Evolutionary conservation across 2,329 filamentous ascomycete species (phyloP), one percentile per base, ranked within the genome.

Genomic region (Nigrospora sphaerica): DNA sequence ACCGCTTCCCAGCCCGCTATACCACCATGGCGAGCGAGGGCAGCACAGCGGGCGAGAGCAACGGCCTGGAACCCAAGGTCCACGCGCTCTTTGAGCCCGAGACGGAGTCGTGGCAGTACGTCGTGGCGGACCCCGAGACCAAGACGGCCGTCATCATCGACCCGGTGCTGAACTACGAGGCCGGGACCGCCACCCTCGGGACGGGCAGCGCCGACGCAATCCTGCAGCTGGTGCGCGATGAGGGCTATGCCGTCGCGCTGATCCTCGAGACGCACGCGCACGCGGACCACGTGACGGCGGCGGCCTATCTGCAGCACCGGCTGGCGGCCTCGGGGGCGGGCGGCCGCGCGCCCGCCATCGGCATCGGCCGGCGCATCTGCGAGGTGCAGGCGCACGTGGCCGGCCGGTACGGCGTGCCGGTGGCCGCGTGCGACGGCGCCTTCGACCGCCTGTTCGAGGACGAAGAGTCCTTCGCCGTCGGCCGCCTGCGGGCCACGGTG

Each of bases 251-350:
- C 12, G 33, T 84, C 11, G 63, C 67, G 1, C 63, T 60, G 36
- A 77, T 85, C 16, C 67, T 85, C 3, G 81, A 85, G 52, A 85
- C 81, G 0, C 81, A 85, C 56, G 73, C 69, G 0, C 77, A 83
- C 49, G 78, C 78, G 4, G 77, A 84, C 46, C 79, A 84, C 49
- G 51, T 83, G 0, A 83, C 78, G 1, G 74, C 81, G 0, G 69
- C 80, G 0, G 68, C 69, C 4, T 85, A 83, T 55, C 67, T 85
- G 0, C 77, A 81, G 53, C 58, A 60, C 0, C 58, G 55, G 2
- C 64, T 82, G 0, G 51, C 57, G 0, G 49, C 63, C 9, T 44
- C 46, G 0, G 66, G 73, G 38, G 19, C 28, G 28, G 28, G 19
- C 2, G 63, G 58, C 0, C 32, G 47, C 1, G 62, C 57, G 42